A percentile compares a stretch with the other conserved stretches of the same genome.
These are phyloP conservation scores for Tubosaeta sp. DNA, from an alignment of 768 basidiomycete genomes.

Conservation along the genomic window DNA sequence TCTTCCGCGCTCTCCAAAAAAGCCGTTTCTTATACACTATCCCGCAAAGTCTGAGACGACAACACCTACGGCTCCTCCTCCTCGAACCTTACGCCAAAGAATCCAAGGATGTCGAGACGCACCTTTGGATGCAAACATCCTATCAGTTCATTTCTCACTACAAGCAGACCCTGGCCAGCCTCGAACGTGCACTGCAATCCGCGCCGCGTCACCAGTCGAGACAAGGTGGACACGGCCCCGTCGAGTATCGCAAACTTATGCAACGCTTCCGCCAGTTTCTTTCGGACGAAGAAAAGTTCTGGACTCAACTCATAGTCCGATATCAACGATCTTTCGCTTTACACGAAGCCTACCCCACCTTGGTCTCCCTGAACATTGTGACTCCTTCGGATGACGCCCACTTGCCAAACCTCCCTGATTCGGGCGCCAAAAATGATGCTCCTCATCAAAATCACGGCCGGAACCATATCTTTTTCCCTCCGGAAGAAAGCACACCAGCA, in stretches of 20 bases:
- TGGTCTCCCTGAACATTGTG: slow-evolving; percentile 55
- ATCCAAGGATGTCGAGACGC: slow-evolving; percentile 74
- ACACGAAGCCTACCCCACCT: slow-evolving; percentile 55
- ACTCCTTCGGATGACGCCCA: slow-evolving; percentile 36
- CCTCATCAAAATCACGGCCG: slow-evolving; percentile 37
- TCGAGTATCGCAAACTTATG: slow-evolving; percentile 82
- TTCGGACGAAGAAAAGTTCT: slow-evolving; percentile 87
- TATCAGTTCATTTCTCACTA: slow-evolving; percentile 80
- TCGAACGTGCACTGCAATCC: slow-evolving; percentile 56
- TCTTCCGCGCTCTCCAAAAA: slow-evolving; percentile 2
- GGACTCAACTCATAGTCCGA: slow-evolving; percentile 74
- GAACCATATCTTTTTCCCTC: slow-evolving; percentile 62
- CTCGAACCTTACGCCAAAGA: slow-evolving; percentile 65
- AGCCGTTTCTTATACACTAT: slow-evolving; percentile 8
- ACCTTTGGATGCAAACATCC: slow-evolving; percentile 91
- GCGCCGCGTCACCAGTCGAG: slow-evolving; percentile 35
- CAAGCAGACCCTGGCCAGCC: slow-evolving; percentile 65
- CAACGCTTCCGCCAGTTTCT: slow-evolving; percentile 90
- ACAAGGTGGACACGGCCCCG: slow-evolving; percentile 50
- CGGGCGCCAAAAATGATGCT: slow-evolving; percentile 16
- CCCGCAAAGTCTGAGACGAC: slow-evolving; percentile 56
- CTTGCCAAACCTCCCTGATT: slow-evolving; percentile 20
- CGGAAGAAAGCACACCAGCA: slow-evolving; percentile 45
- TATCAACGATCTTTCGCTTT: slow-evolving; percentile 69
- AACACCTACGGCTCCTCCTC: slow-evolving; percentile 66